phyloP scores from a whole-genome alignment of 805 yeast genomes.

The Ogataea nonfermentans region DNA sequence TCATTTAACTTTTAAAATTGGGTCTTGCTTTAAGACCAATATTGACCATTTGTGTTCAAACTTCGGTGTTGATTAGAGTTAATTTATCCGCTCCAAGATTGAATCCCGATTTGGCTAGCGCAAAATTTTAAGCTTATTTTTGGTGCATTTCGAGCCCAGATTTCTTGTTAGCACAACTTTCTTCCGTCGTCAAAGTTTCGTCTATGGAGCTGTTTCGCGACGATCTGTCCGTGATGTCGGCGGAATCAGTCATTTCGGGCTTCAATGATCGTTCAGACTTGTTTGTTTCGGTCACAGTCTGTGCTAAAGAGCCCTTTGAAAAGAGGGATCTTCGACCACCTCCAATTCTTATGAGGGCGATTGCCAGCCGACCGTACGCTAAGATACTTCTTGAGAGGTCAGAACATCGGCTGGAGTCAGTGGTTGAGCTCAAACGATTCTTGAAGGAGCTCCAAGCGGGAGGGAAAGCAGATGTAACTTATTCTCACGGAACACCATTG shows the following conservation, averaged over 20 bases:
- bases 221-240: constrained; percentile 5
- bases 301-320: not conserved
- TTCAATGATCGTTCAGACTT: constrained; percentile 18
- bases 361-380: not conserved
- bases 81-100: no score
- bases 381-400: constrained; percentile 2
- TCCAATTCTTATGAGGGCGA: not conserved
- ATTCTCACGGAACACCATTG: not conserved
- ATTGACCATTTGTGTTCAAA: no score
- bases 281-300: constrained; percentile 12
- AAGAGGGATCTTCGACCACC: not conserved
- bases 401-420: constrained; percentile 1
- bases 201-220: not conserved
- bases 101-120: constrained; percentile 2
- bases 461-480: not conserved
- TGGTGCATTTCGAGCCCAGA: constrained; percentile 1
- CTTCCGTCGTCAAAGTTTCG: no score
- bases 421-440: constrained; percentile 8
- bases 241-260: constrained; percentile 19
- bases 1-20: no score
- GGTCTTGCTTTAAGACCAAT: no score
- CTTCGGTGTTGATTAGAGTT: no score
- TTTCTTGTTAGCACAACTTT: no score
- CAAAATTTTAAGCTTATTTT: constrained; percentile 5
- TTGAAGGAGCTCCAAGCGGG: constrained; percentile 3